A percentile compares a stretch with the other conserved stretches of the same genome.
Evolutionary conservation across 352 stramenopile species (phyloP).

Genomic region (Phytopythium montanum): DNA sequence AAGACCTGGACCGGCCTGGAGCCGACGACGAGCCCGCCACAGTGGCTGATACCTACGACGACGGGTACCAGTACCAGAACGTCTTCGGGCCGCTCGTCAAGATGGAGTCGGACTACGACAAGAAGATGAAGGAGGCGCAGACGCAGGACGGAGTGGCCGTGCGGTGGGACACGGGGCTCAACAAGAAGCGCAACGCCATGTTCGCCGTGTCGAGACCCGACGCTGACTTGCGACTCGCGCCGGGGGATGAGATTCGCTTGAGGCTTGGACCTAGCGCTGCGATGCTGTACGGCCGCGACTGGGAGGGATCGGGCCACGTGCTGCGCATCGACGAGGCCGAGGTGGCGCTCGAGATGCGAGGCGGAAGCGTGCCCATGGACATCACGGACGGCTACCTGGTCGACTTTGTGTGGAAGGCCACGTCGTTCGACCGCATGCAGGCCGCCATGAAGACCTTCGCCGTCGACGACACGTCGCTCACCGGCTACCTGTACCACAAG

Average conservation of each 20-base stretch:
- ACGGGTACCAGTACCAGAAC: conserved; percentile 99
- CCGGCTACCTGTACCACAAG: conserved; percentile 99
- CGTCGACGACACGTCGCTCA: conserved; percentile 97
- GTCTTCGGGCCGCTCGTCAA: conserved; percentile 99
- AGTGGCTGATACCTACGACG: conserved; percentile 94
- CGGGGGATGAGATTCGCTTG: conserved; percentile 96
- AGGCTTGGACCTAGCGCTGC: conserved; percentile 82
- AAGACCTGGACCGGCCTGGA: conserved; percentile 94
- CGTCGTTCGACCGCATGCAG: conserved; percentile 99
- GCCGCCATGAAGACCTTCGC: conserved; percentile 98
- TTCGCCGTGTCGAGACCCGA: conserved; percentile 92
- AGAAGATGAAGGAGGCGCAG: conserved; percentile 98
- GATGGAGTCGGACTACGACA: conserved; percentile 99
- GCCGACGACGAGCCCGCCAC: conserved; percentile 87
- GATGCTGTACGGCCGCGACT: conserved; percentile 85
- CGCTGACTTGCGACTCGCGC: conserved; percentile 89
- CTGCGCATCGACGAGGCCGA: conserved; percentile 80
- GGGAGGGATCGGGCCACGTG: conserved; percentile 95
- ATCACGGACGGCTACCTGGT: conserved; percentile 96
- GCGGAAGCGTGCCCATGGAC: conserved; percentile 81
- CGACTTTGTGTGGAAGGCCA: conserved; percentile 99
- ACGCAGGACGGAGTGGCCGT: conserved; percentile 93
- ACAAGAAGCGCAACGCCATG: conserved; percentile 95
- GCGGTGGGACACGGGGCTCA: conserved; percentile 95
- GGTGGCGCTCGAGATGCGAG: conserved; percentile 85